Evolutionary conservation across 129 eudicot genomes (phyloP), one percentile per base, ranked within the genome.

Genomic region (Ambrosia trifida): DNA sequence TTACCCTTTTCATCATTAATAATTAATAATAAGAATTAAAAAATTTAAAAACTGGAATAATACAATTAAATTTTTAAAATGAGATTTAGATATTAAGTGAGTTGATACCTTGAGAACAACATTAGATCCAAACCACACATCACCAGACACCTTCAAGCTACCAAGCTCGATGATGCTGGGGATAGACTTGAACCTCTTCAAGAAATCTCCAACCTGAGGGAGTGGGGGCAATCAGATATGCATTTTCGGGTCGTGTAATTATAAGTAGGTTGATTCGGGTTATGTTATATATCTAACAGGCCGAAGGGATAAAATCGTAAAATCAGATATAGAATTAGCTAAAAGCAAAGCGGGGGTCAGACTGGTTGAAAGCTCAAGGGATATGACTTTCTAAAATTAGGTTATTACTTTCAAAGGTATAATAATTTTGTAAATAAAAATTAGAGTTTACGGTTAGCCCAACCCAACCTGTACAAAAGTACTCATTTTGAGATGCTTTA

Each of bases 91-190:
- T 36, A 36, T 3, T 36, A 46, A 52, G 79, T 65, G 54, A 54
- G n/a, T 47, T 3, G 24, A 43, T 86, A 89, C 98, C 98, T 95
- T 95, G 58, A 95, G 85, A 70, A 83, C 85, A 64, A 90, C 74
- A 14, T 78, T 79, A 53, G 91, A 66, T 76, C 99, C 99, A 78
- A 95, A 95, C 83, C 87, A 90, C 47, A 95, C 99, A 80, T 95
- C 94, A 17, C 99, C 99, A 52, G 96, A 70, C 60, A 90, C 99
- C 88, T 90, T 95, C 82, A 95, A 73, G 91, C 94, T 85, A 71
- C 88, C 99, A 18, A 95, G 96, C 53, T 81, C 96, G 57, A 95
- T 78, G 66, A 95, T 95, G 70, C 97, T 90, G 54, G 99, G 99
- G 65, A 90, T 95, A 2, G 99, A 85, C 89, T 95, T 88, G 89